phyloP scores from a whole-genome alignment of 2,329 filamentous ascomycete genomes.

The Aspergillus texensis region DNA sequence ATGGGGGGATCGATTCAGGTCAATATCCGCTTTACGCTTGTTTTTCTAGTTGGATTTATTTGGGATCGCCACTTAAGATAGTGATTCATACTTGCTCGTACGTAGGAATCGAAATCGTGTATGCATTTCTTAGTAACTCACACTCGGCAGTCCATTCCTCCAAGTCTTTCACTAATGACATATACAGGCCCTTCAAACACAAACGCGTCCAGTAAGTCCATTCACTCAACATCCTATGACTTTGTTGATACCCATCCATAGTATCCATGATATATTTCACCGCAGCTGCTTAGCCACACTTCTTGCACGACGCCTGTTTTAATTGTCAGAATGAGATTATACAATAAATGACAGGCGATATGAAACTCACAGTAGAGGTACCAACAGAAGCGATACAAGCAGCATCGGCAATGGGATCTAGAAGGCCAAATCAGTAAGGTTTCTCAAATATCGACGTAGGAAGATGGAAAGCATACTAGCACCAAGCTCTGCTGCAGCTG shows the following conservation, averaged over 20 bases:
- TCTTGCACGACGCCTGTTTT: background rate
- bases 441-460: fast-evolving
- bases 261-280: background rate
- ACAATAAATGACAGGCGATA: background rate
- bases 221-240: too few species aligned
- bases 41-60: fast-evolving
- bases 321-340: background rate
- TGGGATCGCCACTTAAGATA: background rate
- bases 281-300: background rate
- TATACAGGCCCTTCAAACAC: background rate
- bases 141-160: background rate
- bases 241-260: too few species aligned
- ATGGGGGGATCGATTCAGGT: too few species aligned
- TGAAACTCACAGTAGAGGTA: background rate
- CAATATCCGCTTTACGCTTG: too few species aligned
- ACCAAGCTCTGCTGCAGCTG: background rate
- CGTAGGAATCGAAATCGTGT: background rate
- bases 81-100: background rate
- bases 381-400: background rate
- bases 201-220: background rate
- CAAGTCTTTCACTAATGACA: background rate
- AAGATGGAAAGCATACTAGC: background rate
- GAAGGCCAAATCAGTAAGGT: background rate
- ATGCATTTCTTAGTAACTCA: background rate
- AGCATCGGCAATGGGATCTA: background rate